Base-by-base conservation (phyloP, 768 basidiomycete genomes). In the Rossbeevera mucosa region DNA sequence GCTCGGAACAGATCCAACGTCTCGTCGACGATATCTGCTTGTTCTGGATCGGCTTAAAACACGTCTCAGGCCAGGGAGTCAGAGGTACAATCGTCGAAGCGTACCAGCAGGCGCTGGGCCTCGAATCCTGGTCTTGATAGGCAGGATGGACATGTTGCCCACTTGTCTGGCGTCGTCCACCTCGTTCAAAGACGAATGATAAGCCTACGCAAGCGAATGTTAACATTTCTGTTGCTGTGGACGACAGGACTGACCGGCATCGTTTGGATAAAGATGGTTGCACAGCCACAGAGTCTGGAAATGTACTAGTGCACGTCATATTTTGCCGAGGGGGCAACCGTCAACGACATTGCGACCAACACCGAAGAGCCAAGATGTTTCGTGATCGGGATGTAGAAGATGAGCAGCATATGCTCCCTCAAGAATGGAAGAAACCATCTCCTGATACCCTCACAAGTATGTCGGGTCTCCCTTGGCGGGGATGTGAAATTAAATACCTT, bases 1-100 rank as follows among this genome's bases (percentile, higher is more conserved):
- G 95, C 94, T 50, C 96, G 89, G 75, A 99, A 99, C 54, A 98
- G 83, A 73, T 95, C 91, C 43, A 99, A 77, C 2, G 93, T 86
- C 72, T 99, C 96, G 72, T 97, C 94, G 59, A 98, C 80, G 61
- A 98, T 93, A 70, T 99, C 96, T 24, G 82, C 80, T 54, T 83
- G 74, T 8, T 81, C 79, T 2, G 83, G 77, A 67, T 95, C 91
- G 51, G 87, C 94, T 94, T 66, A 25, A 52, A 50, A 54, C 28
- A 30, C 28, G 53, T 38, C 44, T 60, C 31, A 53, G 48, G 53
- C 54, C 48, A n/a, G n/a, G 53, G 53, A 36, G 48, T 43, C 57
- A 50, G 45, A 13, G 36, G 24, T 5, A 9, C 47, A 53, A 52
- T 47, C 40, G 22, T 51, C 20, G 42, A 26, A 29, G 67, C 76